Percentiles rank a stretch among this genome's conserved stretches.
phyloP scores from a whole-genome alignment of 163 green algal genomes.

The Volvox carteri region DNA sequence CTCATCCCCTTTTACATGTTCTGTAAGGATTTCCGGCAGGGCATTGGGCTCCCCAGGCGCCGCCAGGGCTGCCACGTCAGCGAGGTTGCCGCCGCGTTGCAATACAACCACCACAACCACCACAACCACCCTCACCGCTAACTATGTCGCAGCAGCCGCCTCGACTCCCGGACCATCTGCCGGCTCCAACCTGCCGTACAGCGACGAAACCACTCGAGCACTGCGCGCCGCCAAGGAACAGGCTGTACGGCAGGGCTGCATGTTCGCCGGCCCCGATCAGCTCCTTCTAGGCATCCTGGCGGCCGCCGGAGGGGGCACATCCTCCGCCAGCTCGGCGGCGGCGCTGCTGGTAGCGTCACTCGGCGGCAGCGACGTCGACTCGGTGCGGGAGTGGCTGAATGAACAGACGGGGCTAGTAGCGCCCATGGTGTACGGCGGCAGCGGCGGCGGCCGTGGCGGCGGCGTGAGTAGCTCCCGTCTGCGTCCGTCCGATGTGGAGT shows the following conservation, averaged over 20 bases:
- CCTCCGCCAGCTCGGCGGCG: background rate
- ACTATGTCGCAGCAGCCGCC: too few species aligned
- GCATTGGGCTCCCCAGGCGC: too few species aligned
- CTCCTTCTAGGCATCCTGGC: conserved; percentile 35
- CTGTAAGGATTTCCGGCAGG: too few species aligned
- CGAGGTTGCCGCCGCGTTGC: background rate
- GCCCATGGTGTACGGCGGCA: conserved; percentile 18
- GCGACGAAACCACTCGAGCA: background rate
- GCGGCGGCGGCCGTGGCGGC: background rate
- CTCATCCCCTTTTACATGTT: too few species aligned
- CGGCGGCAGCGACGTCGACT: background rate
- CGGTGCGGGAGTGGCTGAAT: conserved; percentile 42
- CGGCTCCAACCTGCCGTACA: conserved; percentile 16
- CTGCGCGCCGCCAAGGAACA: conserved; percentile 39
- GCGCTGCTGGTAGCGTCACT: background rate
- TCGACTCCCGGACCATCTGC: background rate
- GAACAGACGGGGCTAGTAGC: conserved; percentile 24
- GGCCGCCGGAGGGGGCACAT: background rate
- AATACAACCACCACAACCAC: background rate
- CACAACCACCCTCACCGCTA: too few species aligned
- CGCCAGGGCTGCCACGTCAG: background rate
- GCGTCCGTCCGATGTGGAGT: conserved; percentile 16
- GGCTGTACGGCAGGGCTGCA: conserved; percentile 15
- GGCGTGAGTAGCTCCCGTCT: background rate
- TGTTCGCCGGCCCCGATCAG: conserved; percentile 52